Percentiles rank a stretch among this genome's conserved stretches.
These are phyloP conservation scores for Mortierella antarctica DNA, from an alignment of 192 early-diverging fungal species.

Conservation along the genomic window DNA sequence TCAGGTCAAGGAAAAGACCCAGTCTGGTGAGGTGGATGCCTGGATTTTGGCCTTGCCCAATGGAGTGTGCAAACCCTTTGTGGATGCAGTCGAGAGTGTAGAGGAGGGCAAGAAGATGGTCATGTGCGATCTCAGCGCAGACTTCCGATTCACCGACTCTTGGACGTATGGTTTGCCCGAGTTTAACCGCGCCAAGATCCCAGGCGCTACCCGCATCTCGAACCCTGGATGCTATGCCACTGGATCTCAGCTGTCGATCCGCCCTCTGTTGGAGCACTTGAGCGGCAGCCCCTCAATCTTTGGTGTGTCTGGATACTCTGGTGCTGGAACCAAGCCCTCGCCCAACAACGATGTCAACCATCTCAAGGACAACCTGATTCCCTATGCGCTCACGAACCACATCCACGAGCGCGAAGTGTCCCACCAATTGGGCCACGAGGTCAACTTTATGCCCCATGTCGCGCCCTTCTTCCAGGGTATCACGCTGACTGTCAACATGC, in stretches of 20 bases:
- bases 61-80: slow-evolving; percentile 93
- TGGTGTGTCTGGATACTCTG: slow-evolving; percentile 97
- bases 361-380: slow-evolving; percentile 90
- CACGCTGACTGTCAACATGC: slow-evolving; percentile 87
- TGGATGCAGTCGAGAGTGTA: slow-evolving; percentile 76
- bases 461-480: slow-evolving; percentile 96
- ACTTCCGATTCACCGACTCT: slow-evolving; percentile 87
- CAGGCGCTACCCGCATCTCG: slow-evolving; percentile 76
- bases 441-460: slow-evolving; percentile 92
- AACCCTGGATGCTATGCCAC: slow-evolving; percentile 99
- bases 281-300: slow-evolving; percentile 81
- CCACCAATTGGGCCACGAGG: slow-evolving; percentile 71
- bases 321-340: slow-evolving; percentile 98
- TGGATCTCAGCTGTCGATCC: slow-evolving; percentile 90
- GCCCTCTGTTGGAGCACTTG: slow-evolving; percentile 82
- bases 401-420: slow-evolving; percentile 96
- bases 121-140: slow-evolving; percentile 91
- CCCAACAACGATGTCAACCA: slow-evolving; percentile 94
- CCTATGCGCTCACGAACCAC: slow-evolving; percentile 93
- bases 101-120: slow-evolving; percentile 69
- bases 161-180: slow-evolving; percentile 95
- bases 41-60: slow-evolving; percentile 99
- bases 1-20: slow-evolving; percentile 68
- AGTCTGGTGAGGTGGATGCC: slow-evolving; percentile 81
- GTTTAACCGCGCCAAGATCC: slow-evolving; percentile 77